Base-by-base conservation (phyloP, 139 green algal species). In the Micractinium conductrix region DNA sequence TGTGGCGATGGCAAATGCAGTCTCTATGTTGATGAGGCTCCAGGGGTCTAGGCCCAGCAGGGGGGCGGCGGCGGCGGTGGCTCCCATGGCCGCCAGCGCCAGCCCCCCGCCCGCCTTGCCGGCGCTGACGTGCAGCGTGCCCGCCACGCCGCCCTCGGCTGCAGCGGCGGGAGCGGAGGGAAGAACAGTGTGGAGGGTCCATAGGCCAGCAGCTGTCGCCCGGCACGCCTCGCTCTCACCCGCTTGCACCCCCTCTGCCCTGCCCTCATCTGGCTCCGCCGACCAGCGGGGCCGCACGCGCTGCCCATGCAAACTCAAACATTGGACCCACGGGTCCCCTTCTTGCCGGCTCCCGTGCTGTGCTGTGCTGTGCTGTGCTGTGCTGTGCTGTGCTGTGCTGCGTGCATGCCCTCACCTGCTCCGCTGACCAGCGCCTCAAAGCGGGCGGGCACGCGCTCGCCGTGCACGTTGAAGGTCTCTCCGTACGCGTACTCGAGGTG, bases 401-500 rank as follows among this genome's bases (percentile, higher is more conserved):
- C 16, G 48, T 58, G 10, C 48, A 58, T 58, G 48, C 9, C 0
- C 55, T 43, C 70, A 81, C 84, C 63, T 40, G 67, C 42, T 1
- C 84, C 84, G 60, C 67, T 65, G 22, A 88, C 67, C 4, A 80
- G 19, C 5, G 79, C 86, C 83, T 89, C 58, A 69, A 83, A 92
- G 16, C 55, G 33, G 3, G 90, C 60, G 21, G 84, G 80, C 45
- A 71, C 76, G 1, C 89, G 83, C 81, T 92, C 89, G 0, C 87
- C 82, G 38, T 90, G 85, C n/a, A 35, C 72, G 50, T 90, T 92
- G 75, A 90, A 86, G 24, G 67, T 58, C 72, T 90, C 79, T 6
- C 89, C 89, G 67, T 88, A 86, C n/a, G 62, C 43, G 72, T 92
- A 92, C 63, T 83, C 40, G 0, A 91, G 74, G 21, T 84, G 72